Conservation (phyloP, 768 basidiomycete species). For the Goffeauzyma gilvescens region DNA sequence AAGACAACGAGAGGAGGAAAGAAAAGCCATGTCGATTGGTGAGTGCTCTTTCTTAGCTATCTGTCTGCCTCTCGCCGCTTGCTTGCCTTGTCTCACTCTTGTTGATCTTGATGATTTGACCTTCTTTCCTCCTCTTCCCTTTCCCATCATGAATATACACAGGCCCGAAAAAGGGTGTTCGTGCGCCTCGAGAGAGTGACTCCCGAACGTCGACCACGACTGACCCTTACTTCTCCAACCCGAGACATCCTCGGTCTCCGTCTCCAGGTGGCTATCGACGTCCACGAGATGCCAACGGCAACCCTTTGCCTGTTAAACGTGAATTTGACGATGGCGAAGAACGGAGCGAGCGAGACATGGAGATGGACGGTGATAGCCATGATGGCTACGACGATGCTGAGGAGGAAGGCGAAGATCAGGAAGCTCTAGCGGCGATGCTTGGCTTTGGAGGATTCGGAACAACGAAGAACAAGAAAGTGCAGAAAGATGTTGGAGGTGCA, state of each 20-base stretch:
- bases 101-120: not conserved
- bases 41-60: too few species aligned
- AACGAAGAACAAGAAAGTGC: constrained; percentile 73
- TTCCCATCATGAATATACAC: not conserved
- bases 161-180: not conserved
- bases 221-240: not conserved
- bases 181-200: too few species aligned
- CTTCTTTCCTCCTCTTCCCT: not conserved
- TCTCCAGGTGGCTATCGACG: constrained; percentile 5
- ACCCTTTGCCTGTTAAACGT: not conserved
- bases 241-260: not conserved
- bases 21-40: not conserved
- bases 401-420: constrained; percentile 47
- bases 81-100: too few species aligned
- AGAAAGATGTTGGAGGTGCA: constrained; percentile 31
- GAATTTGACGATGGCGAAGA: not conserved
- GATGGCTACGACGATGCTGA: constrained; percentile 26
- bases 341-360: not conserved
- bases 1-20: constrained; percentile 12
- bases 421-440: constrained; percentile 76
- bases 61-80: too few species aligned
- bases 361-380: constrained; percentile 18
- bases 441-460: constrained; percentile 69
- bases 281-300: constrained; percentile 1
- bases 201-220: too few species aligned